Evolutionary conservation across 116 monocot genomes (phyloP).

Genomic region (Iris pallida): DNA sequence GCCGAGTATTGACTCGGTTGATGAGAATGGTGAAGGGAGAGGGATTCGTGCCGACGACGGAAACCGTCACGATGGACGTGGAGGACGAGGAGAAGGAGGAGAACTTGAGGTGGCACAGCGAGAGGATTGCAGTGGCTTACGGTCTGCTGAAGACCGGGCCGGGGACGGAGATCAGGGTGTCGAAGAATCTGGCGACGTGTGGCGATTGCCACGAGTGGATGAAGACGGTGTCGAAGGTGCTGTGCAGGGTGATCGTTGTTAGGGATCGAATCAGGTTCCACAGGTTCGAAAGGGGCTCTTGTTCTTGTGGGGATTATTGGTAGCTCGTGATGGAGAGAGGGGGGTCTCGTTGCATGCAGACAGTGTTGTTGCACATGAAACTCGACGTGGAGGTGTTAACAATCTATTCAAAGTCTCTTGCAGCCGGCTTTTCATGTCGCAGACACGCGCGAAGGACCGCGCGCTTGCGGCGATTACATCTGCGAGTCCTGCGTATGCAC

Average conservation of each 20-base stretch:
- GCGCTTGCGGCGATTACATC: no score
- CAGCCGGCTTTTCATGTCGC: no score
- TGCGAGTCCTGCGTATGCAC: no score
- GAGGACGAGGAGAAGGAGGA: conserved; percentile 65
- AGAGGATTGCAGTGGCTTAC: conserved; percentile 61
- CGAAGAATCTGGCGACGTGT: conserved; percentile 60
- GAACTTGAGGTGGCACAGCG: conserved; percentile 57
- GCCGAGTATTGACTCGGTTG: conserved; percentile 20
- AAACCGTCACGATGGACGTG: conserved; percentile 44
- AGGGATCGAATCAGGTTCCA: conserved; percentile 66
- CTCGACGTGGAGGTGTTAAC: no score
- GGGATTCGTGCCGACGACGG: conserved; percentile 31
- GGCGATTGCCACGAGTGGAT: conserved; percentile 70
- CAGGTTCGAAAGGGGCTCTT: conserved; percentile 47
- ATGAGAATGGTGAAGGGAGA: conserved; percentile 26
- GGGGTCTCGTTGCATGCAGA: no score
- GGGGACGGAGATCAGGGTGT: conserved; percentile 39
- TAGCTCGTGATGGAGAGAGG: no score
- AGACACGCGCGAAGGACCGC: no score
- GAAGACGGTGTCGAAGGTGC: conserved; percentile 46
- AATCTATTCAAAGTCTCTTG: no score
- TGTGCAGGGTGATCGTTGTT: conserved; percentile 39
- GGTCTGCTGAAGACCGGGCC: conserved; percentile 41
- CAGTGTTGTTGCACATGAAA: no score
- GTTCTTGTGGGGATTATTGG: conserved; percentile 62